A percentile compares a stretch with the other conserved stretches of the same genome.
Evolutionary conservation across 2,329 filamentous ascomycete species (phyloP).

Genomic region (Paecilomyces formosus): DNA sequence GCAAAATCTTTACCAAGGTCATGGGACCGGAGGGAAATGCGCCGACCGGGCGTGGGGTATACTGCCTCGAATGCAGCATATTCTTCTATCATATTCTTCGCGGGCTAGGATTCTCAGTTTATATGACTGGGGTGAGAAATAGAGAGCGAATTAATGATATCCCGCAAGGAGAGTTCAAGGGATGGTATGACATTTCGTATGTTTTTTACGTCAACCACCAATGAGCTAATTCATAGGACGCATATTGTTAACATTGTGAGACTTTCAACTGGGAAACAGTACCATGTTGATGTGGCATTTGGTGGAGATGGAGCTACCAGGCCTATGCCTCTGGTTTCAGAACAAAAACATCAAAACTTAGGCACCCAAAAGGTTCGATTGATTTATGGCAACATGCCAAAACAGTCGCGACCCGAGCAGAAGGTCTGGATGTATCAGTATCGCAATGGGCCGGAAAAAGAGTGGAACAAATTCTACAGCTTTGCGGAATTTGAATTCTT

Average conservation of each 20-base stretch:
- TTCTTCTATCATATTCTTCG: conserved; percentile 49
- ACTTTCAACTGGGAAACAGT: conserved; percentile 40
- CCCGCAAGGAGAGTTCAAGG: no score
- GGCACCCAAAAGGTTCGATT: conserved; percentile 51
- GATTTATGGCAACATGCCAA: conserved; percentile 40
- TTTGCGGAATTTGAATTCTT: conserved; percentile 35
- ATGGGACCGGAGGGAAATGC: no score
- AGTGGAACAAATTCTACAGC: conserved; percentile 37
- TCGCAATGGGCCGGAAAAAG: conserved; percentile 24
- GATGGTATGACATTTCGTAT: no score
- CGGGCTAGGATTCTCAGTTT: conserved; percentile 45
- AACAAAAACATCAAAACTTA: conserved; percentile 38
- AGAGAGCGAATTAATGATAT: no score
- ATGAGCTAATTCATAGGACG: conserved; percentile 26
- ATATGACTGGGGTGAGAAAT: conserved; percentile 37
- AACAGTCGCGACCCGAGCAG: conserved; percentile 29
- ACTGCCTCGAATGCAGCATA: conserved; percentile 54
- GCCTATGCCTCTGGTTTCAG: conserved; percentile 48
- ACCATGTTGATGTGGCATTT: conserved; percentile 52
- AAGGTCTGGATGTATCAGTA: conserved; percentile 49
- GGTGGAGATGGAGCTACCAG: conserved; percentile 53
- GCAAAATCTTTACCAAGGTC: no score
- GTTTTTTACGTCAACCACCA: conserved; percentile 12
- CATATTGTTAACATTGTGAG: conserved; percentile 53
- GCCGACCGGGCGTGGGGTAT: no score